A percentile compares a stretch with the other conserved stretches of the same genome.
phyloP scores from a whole-genome alignment of 805 yeast species.

The Priceomyces fermenticarens region DNA sequence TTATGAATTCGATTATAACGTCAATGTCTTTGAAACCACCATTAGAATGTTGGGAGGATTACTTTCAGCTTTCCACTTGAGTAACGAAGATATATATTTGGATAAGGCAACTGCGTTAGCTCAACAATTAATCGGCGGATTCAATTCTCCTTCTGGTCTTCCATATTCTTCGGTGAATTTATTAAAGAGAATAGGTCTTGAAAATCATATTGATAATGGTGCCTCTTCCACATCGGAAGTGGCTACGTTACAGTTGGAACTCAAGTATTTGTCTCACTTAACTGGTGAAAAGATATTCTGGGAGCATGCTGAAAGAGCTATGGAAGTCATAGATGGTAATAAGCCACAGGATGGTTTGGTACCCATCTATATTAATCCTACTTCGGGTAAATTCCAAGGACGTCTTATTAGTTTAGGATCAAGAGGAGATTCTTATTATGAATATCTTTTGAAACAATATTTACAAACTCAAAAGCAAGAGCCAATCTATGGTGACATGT shows the following conservation, averaged over 20 bases:
- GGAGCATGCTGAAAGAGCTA: constrained; percentile 73
- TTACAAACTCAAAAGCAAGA: constrained; percentile 68
- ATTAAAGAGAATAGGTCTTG: constrained; percentile 55
- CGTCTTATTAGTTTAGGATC: constrained; percentile 75
- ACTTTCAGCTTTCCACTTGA: constrained; percentile 73
- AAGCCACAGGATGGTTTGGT: constrained; percentile 71
- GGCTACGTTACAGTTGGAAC: constrained; percentile 81
- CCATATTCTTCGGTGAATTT: constrained; percentile 82
- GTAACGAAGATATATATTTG: constrained; percentile 66
- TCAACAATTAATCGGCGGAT: constrained; percentile 67
- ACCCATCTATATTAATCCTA: constrained; percentile 77
- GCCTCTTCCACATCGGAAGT: constrained; percentile 90
- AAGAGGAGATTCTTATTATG: constrained; percentile 91
- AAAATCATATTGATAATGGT: constrained; percentile 65
- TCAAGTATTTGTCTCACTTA: constrained; percentile 73
- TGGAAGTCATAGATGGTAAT: constrained; percentile 64
- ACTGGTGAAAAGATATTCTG: constrained; percentile 81
- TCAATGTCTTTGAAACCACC: constrained; percentile 90
- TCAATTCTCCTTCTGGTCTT: constrained; percentile 61
- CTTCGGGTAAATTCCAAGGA: constrained; percentile 67
- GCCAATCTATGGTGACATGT: constrained; percentile 65
- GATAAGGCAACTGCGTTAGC: constrained; percentile 80
- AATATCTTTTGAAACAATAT: constrained; percentile 81
- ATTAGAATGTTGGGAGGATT: constrained; percentile 92
- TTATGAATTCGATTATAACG: constrained; percentile 70